Percentiles rank a stretch among this genome's conserved stretches.
phyloP scores from a whole-genome alignment of 805 yeast species.

The Metschnikowia hibisci region DNA sequence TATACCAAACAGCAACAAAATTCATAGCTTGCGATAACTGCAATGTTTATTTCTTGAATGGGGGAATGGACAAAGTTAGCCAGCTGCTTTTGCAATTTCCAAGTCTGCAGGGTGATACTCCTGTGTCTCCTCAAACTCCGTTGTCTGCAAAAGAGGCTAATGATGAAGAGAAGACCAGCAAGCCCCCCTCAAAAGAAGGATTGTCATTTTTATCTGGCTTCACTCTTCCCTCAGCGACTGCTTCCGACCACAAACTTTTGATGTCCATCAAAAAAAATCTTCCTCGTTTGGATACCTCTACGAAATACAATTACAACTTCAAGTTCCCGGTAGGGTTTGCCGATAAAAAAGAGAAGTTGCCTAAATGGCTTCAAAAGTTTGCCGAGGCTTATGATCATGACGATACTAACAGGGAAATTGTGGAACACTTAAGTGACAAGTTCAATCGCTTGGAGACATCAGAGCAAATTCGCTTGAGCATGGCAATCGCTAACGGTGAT shows the following conservation, averaged over 20 bases:
- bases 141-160: conserved; percentile 7
- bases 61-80: conserved; percentile 23
- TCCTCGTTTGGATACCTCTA: conserved; percentile 23
- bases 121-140: conserved; percentile 11
- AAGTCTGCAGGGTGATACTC: conserved; percentile 12
- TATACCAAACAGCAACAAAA: conserved; percentile 34
- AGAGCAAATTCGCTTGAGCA: conserved; percentile 36
- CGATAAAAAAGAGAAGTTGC: conserved; percentile 19
- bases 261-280: conserved; percentile 33
- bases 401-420: conserved; percentile 19
- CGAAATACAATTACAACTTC: conserved; percentile 23
- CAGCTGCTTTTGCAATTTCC: conserved; percentile 9
- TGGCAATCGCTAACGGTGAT: conserved; percentile 25
- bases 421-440: conserved; percentile 24
- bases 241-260: conserved; percentile 33
- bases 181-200: conserved; percentile 2
- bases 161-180: neutral
- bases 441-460: conserved; percentile 37
- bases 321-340: conserved; percentile 19
- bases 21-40: conserved; percentile 23
- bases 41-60: conserved; percentile 22
- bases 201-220: conserved; percentile 35
- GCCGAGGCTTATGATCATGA: conserved; percentile 15
- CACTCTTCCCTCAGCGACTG: conserved; percentile 39
- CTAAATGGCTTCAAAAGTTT: conserved; percentile 32